phyloP scores from a whole-genome alignment of 2,329 filamentous ascomycete species.

The Colletotrichum zoysiae region DNA sequence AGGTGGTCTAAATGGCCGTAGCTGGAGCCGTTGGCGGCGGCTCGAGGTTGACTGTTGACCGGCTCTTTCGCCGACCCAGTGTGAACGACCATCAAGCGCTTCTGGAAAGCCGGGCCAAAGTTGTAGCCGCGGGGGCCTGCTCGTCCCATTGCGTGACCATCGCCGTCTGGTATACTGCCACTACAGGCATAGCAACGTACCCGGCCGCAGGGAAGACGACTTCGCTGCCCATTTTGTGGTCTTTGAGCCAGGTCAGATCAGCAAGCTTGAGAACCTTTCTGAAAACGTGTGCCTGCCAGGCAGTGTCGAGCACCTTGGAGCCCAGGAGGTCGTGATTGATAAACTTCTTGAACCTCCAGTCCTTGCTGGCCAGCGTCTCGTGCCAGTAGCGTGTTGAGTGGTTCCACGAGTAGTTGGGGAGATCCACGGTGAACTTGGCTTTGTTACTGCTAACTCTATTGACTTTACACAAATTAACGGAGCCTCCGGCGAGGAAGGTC shows the following conservation, averaged over 20 bases:
- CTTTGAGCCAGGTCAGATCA: conserved; percentile 53
- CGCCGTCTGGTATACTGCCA: not conserved
- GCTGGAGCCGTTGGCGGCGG: too few relatives aligned
- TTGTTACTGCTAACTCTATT: too few relatives aligned
- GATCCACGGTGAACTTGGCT: conserved; percentile 6
- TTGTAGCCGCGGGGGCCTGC: not conserved
- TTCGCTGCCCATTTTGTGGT: conserved; percentile 57
- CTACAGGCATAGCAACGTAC: conserved; percentile 16
- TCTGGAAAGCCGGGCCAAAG: too few relatives aligned
- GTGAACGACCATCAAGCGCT: too few relatives aligned
- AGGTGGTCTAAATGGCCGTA: too few relatives aligned
- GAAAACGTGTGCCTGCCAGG: conserved; percentile 9
- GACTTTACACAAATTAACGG: too few relatives aligned
- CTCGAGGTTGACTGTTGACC: too few relatives aligned
- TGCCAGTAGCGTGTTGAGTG: conserved; percentile 23
- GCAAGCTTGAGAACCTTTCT: conserved; percentile 1
- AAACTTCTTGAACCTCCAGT: conserved; percentile 18
- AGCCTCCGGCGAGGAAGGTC: conserved; percentile 7
- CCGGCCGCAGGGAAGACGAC: conserved; percentile 50
- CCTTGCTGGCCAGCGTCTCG: conserved; percentile 12
- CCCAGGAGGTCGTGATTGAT: conserved; percentile 28
- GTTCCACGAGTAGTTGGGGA: conserved; percentile 31
- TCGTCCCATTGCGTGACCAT: not conserved
- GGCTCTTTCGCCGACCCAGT: too few relatives aligned
- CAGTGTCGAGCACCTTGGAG: conserved; percentile 1